Evolutionary conservation across 306 rosid genomes (phyloP).

Genomic region (Castanea sativa): DNA sequence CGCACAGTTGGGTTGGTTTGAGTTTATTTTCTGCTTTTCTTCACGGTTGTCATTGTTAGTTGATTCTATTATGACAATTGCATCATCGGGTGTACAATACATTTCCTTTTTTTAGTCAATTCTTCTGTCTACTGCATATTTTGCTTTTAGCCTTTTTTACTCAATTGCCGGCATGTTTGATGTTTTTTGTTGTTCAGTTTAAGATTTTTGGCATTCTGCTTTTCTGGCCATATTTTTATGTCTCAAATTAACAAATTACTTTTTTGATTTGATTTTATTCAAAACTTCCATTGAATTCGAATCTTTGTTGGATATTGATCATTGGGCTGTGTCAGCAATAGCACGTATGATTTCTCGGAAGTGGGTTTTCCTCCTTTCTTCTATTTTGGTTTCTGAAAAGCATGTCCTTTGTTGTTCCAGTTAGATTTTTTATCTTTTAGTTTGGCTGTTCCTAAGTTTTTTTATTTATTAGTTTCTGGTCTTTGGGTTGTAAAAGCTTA

Average conservation of each 20-base stretch:
- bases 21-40: slow-evolving; percentile 29
- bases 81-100: slow-evolving; percentile 14
- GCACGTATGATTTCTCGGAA: background rate
- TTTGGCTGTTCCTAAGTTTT: background rate
- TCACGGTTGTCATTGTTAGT: background rate
- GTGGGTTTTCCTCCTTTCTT: background rate
- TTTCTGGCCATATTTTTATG: background rate
- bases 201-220: background rate
- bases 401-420: slow-evolving; percentile 3
- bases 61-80: slow-evolving; percentile 7
- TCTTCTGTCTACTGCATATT: slow-evolving; percentile 14
- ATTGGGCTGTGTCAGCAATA: background rate
- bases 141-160: background rate
- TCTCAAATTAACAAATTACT: background rate
- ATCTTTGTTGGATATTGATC: slow-evolving; percentile 16
- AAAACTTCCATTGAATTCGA: slow-evolving; percentile 1
- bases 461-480: slow-evolving; percentile 17
- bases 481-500: slow-evolving; percentile 18
- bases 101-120: slow-evolving; percentile 1
- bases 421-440: slow-evolving; percentile 21
- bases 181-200: background rate
- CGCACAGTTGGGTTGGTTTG: slow-evolving; percentile 45
- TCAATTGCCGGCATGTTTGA: background rate
- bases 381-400: background rate
- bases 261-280: background rate